Evolutionary conservation across 257 asterid species (phyloP).

Genomic region (Capsicum baccatum): DNA sequence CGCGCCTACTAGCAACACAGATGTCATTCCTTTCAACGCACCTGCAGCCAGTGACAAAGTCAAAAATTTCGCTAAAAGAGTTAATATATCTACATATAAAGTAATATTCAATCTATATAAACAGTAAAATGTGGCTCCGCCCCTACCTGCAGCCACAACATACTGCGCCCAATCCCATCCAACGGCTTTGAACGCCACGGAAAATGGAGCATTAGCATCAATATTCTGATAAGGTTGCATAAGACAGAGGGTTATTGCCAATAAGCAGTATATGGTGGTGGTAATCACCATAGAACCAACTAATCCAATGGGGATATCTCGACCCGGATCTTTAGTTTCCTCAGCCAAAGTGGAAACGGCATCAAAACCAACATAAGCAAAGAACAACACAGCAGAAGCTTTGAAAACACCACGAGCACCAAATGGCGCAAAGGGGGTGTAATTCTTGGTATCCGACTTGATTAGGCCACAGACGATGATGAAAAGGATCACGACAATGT

Average conservation of each 20-base stretch:
- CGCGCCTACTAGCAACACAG: slow-evolving; percentile 61
- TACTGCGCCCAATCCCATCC: slow-evolving; percentile 76
- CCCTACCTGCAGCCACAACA: slow-evolving; percentile 51
- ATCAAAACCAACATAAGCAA: slow-evolving; percentile 75
- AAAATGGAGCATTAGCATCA: slow-evolving; percentile 65
- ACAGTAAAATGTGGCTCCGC: not conserved
- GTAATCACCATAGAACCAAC: slow-evolving; percentile 73
- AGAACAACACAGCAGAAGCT: slow-evolving; percentile 68
- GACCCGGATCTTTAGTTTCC: slow-evolving; percentile 65
- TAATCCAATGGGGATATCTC: slow-evolving; percentile 71
- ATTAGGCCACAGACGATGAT: slow-evolving; percentile 59
- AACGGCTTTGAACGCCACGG: slow-evolving; percentile 53
- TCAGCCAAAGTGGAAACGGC: slow-evolving; percentile 80
- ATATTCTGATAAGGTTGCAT: slow-evolving; percentile 58
- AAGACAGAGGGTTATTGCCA: slow-evolving; percentile 61
- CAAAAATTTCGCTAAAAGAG: not conserved
- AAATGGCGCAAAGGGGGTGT: slow-evolving; percentile 49
- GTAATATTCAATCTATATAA: not conserved
- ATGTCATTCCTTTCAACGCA: slow-evolving; percentile 72
- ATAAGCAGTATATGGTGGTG: slow-evolving; percentile 57
- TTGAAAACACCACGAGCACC: slow-evolving; percentile 64
- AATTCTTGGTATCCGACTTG: slow-evolving; percentile 53
- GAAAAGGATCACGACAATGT: slow-evolving; percentile 56
- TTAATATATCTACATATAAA: no score
- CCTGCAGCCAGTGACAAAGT: slow-evolving; percentile 33